Percentiles rank a stretch among this genome's conserved stretches.
These are phyloP conservation scores for Cyberlindnera amylophila DNA, from an alignment of 805 yeast species.

Conservation along the genomic window DNA sequence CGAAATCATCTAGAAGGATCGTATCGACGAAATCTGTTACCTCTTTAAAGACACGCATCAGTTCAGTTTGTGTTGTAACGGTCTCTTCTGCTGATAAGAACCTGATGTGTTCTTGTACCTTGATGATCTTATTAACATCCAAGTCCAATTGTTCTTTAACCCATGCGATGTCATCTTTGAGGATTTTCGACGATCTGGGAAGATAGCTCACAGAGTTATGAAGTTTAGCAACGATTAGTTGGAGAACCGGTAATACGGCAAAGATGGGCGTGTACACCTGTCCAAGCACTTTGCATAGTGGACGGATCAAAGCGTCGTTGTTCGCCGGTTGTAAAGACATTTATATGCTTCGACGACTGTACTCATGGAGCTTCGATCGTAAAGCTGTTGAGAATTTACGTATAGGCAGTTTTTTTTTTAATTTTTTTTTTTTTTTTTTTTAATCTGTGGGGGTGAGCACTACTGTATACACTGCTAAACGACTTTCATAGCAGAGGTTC, in stretches of 20 bases:
- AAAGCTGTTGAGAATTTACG: no score
- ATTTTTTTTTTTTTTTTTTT: no score
- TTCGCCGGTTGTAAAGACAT: constrained; percentile 19
- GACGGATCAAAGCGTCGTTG: constrained; percentile 11
- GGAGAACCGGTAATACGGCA: constrained; percentile 13
- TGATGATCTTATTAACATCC: constrained; percentile 13
- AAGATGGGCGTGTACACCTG: constrained; percentile 14
- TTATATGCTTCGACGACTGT: neutral
- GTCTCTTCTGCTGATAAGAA: constrained; percentile 22
- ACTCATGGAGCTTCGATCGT: no score
- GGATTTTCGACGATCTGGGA: neutral
- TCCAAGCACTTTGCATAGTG: constrained; percentile 9
- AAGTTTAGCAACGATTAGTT: constrained; percentile 7
- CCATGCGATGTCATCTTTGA: constrained; percentile 21
- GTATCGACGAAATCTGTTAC: constrained; percentile 16
- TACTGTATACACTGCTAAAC: no score
- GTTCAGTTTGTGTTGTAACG: constrained; percentile 17
- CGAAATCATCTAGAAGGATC: constrained; percentile 18
- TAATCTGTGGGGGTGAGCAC: no score
- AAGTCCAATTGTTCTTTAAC: constrained; percentile 12
- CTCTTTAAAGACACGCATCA: constrained; percentile 18
- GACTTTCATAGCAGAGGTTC: no score
- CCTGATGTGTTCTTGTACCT: constrained; percentile 14
- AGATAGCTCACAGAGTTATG: neutral
- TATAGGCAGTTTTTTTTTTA: no score